Conservation (phyloP, 208 protist species). For the Ichthyophonus hoferi region DNA sequence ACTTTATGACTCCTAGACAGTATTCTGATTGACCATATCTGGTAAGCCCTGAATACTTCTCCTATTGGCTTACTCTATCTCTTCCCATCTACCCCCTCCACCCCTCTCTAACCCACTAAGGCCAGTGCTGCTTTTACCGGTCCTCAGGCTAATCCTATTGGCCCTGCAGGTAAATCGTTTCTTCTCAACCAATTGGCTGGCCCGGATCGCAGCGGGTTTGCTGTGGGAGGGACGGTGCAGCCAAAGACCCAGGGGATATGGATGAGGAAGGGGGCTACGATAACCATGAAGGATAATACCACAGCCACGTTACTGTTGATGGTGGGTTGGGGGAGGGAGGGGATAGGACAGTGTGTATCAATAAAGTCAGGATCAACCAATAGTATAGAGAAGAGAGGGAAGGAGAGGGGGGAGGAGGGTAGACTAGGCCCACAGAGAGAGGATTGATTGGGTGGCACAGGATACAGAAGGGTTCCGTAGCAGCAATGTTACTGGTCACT, state of each 20-base stretch:
- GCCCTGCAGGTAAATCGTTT: conserved; percentile 26
- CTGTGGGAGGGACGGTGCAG: conserved; percentile 8
- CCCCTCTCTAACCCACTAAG: too few relatives aligned
- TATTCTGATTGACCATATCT: too few relatives aligned
- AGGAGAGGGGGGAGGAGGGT: not conserved
- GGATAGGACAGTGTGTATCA: not conserved
- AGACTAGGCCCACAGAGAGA: not conserved
- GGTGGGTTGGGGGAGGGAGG: not conserved
- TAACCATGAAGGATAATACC: not conserved
- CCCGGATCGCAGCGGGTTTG: conserved; percentile 18
- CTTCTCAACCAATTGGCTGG: conserved; percentile 27
- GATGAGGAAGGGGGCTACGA: not conserved
- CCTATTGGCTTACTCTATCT: too few relatives aligned
- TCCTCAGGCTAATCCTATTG: too few relatives aligned
- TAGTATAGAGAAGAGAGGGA: not conserved
- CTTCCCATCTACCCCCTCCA: not conserved
- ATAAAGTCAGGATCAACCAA: not conserved
- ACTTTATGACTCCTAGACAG: too few relatives aligned
- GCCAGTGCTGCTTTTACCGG: too few relatives aligned
- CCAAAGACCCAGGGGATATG: conserved; percentile 25
- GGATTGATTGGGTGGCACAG: not conserved
- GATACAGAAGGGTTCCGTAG: conserved; percentile 32
- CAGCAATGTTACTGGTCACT: conserved; percentile 8
- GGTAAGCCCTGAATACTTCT: too few relatives aligned
- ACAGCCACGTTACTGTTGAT: not conserved